Conservation (phyloP, 148 eudicot species). For the Rheum nobile region DNA sequence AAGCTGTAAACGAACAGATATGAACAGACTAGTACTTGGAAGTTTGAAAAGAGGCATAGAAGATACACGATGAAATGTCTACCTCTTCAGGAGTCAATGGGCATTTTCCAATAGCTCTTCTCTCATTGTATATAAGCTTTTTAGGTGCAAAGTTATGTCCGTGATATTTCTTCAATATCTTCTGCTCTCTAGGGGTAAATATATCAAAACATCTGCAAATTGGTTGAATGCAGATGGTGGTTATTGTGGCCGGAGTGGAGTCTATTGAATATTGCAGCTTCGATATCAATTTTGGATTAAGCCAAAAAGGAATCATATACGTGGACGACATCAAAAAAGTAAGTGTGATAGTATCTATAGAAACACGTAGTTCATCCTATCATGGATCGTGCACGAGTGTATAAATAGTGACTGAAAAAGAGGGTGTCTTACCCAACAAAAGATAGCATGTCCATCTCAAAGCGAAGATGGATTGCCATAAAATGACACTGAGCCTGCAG, state of each 20-base stretch:
- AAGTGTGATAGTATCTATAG: not conserved
- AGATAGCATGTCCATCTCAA: conserved; percentile 96
- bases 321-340: not conserved
- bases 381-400: not conserved
- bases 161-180: conserved; percentile 53
- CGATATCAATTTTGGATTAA: not conserved
- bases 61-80: conserved; percentile 8
- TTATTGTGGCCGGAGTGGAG: not conserved
- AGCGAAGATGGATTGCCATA: conserved; percentile 97
- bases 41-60: not conserved
- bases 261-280: not conserved
- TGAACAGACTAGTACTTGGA: not conserved
- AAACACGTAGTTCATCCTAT: not conserved
- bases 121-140: conserved; percentile 51
- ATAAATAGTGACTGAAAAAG: not conserved
- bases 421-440: conserved; percentile 76
- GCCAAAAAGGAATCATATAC: not conserved
- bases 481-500: conserved; percentile 85
- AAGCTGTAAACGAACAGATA: not conserved
- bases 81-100: conserved; percentile 99
- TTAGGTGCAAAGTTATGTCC: conserved; percentile 74
- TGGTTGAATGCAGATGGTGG: not conserved
- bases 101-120: conserved; percentile 92
- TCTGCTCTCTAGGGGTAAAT: conserved; percentile 63
- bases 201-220: conserved; percentile 84